Conservation (phyloP, 2,329 filamentous ascomycete genomes). For the Fusarium sulawesiense region DNA sequence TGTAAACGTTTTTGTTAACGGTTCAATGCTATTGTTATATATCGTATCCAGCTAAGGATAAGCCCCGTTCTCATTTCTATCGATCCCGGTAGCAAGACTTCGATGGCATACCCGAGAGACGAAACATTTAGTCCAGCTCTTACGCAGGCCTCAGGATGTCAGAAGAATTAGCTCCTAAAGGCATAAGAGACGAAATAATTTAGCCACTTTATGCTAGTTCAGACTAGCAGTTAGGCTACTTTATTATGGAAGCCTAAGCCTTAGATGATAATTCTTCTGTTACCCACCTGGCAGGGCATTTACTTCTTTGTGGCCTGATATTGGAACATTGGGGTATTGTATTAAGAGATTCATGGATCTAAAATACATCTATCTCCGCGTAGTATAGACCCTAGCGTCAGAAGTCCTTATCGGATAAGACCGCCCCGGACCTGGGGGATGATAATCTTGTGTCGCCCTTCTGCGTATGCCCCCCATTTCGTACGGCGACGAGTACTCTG, state of each 20-base stretch:
- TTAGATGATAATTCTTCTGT: too few species aligned
- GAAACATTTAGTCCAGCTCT: not conserved
- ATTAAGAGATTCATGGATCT: not conserved
- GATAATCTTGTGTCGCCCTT: conserved; percentile 15
- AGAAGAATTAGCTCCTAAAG: too few species aligned
- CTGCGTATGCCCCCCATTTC: conserved; percentile 18
- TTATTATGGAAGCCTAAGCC: too few species aligned
- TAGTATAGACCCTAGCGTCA: not conserved
- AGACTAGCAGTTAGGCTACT: too few species aligned
- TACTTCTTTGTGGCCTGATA: not conserved
- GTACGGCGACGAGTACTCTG: conserved; percentile 21
- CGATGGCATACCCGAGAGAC: not conserved
- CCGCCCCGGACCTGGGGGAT: not conserved
- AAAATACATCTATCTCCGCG: not conserved
- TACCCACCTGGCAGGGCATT: not conserved
- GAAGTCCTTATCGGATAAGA: not conserved
- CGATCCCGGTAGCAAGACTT: not conserved
- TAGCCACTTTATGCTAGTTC: too few species aligned
- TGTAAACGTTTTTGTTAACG: not conserved
- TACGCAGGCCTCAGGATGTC: too few species aligned
- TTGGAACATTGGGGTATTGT: not conserved
- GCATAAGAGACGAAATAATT: too few species aligned
- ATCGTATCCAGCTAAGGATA: not conserved
- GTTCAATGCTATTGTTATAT: not conserved
- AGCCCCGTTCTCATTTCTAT: too few species aligned